phyloP scores from a whole-genome alignment of 2,329 filamentous ascomycete genomes.

The Calonectria multiphialidica region DNA sequence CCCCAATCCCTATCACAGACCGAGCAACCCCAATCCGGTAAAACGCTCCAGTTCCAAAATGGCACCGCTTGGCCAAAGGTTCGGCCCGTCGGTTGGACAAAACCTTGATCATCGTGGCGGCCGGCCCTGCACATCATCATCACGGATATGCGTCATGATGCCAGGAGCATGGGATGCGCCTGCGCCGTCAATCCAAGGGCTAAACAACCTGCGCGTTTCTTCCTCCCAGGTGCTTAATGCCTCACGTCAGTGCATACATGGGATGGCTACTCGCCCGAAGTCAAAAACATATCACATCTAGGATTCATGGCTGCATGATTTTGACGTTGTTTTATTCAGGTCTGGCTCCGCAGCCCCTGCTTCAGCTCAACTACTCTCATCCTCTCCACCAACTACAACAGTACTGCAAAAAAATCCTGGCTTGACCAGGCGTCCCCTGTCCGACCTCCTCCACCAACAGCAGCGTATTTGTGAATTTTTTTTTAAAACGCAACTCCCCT shows the following conservation, averaged over 20 bases:
- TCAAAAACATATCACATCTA: background rate
- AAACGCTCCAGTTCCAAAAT: background rate
- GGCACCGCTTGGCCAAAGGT: slow-evolving; percentile 29
- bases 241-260: background rate
- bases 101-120: slow-evolving; percentile 22
- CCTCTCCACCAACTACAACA: slow-evolving; percentile 15
- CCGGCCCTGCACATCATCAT: slow-evolving; percentile 1
- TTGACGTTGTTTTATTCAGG: slow-evolving; percentile 37
- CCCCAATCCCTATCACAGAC: background rate
- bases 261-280: background rate
- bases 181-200: background rate
- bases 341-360: slow-evolving; percentile 35
- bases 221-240: too few species aligned
- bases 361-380: slow-evolving; percentile 29
- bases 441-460: slow-evolving; percentile 22
- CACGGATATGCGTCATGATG: background rate
- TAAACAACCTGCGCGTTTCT: background rate
- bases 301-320: slow-evolving; percentile 18
- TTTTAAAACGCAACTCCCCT: slow-evolving; percentile 18
- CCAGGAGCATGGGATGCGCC: background rate
- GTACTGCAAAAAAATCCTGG: slow-evolving; percentile 15
- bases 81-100: slow-evolving; percentile 35
- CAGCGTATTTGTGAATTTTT: slow-evolving; percentile 24
- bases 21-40: background rate
- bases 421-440: slow-evolving; percentile 34